Percentiles rank a stretch among this genome's conserved stretches.
Conservation (phyloP, 768 basidiomycete genomes). For the Sporobolomyces pararoseus region DNA sequence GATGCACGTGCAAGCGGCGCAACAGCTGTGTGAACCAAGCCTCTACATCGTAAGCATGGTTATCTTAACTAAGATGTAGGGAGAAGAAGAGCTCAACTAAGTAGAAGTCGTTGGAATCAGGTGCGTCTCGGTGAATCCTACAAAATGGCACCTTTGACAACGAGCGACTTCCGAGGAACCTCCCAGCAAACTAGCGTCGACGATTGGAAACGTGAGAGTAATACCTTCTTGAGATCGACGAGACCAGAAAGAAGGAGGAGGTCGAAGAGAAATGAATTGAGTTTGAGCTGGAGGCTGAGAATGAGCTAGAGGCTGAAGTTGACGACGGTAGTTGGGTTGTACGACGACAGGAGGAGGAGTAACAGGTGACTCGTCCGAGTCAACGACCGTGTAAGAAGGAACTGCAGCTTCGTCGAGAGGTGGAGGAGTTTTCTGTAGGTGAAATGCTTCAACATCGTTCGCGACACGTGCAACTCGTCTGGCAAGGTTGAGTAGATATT, state of each 20-base stretch:
- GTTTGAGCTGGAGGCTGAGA: neutral
- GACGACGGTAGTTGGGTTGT: no score
- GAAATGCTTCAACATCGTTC: no score
- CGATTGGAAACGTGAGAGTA: neutral
- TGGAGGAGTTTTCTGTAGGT: no score
- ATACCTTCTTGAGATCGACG: neutral
- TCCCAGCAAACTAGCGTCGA: neutral
- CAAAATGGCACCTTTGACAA: neutral
- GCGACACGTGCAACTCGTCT: no score
- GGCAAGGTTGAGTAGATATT: no score
- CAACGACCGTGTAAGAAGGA: no score
- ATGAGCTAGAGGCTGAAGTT: neutral
- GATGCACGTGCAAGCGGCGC: constrained; percentile 20
- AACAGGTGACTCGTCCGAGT: no score
- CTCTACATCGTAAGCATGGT: neutral
- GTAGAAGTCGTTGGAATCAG: neutral
- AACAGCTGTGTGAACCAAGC: neutral
- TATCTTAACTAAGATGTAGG: neutral
- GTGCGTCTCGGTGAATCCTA: neutral
- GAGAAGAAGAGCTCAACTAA: neutral
- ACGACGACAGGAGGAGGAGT: no score
- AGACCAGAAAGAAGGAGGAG: neutral
- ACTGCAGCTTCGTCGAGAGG: no score
- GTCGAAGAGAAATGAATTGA: neutral
- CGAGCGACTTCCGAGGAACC: neutral